Conservation (phyloP, 2,329 filamentous ascomycete species). For the Raffaelea deltoideospora region DNA sequence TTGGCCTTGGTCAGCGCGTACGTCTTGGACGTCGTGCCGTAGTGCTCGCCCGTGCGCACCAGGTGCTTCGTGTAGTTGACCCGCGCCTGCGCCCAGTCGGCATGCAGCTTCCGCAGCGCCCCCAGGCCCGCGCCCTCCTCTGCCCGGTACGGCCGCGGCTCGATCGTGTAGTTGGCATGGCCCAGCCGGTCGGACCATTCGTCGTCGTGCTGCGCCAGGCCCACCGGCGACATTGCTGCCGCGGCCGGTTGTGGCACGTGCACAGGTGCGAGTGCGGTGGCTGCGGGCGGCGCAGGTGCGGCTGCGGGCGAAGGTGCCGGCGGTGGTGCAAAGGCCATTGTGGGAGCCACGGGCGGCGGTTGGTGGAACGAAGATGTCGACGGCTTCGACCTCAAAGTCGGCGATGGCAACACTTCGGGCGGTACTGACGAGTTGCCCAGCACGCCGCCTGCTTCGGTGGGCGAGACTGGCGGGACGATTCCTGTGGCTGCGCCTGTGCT, state of each 20-base stretch:
- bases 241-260: no score
- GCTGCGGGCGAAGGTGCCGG: no score
- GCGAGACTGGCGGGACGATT: no score
- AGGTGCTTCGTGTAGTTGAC: conserved; percentile 82
- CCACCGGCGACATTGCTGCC: neutral
- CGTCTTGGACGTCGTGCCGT: conserved; percentile 77
- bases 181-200: conserved; percentile 76
- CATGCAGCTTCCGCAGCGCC: conserved; percentile 45
- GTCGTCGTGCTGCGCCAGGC: conserved; percentile 58
- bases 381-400: conserved; percentile 61
- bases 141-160: conserved; percentile 65
- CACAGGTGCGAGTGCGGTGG: no score
- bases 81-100: conserved; percentile 71
- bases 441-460: no score
- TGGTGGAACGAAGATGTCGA: conserved; percentile 61
- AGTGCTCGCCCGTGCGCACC: conserved; percentile 77
- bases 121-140: conserved; percentile 46
- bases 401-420: conserved; percentile 34
- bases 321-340: no score
- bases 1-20: conserved; percentile 77
- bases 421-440: no score
- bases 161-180: conserved; percentile 85
- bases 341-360: conserved; percentile 46
- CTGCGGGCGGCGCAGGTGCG: no score
- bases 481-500: no score